Evolutionary conservation across 306 rosid species (phyloP).

Genomic region (Acacia confusa): DNA sequence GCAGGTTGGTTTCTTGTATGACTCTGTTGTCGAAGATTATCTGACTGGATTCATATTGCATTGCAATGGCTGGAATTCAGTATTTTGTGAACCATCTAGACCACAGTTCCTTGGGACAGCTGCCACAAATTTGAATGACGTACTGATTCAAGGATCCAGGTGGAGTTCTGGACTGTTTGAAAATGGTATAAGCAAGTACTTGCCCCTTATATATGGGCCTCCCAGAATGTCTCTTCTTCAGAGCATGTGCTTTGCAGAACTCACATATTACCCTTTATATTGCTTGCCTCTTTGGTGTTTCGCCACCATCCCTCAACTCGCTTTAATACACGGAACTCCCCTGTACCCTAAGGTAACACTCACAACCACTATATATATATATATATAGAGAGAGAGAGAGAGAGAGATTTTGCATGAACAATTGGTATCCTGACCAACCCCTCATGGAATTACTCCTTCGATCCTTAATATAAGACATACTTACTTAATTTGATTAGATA

Average conservation of each 20-base stretch:
- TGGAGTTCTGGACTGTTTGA: slow-evolving; percentile 60
- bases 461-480: no score
- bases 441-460: no score
- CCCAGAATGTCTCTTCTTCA: slow-evolving; percentile 42
- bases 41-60: slow-evolving; percentile 59
- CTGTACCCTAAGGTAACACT: slow-evolving; percentile 60
- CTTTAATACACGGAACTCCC: slow-evolving; percentile 48
- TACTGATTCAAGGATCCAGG: slow-evolving; percentile 55
- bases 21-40: slow-evolving; percentile 52
- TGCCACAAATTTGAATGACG: slow-evolving; percentile 48
- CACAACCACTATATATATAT: neutral
- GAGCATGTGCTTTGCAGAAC: slow-evolving; percentile 52
- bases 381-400: neutral
- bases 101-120: slow-evolving; percentile 66
- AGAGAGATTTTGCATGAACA: neutral
- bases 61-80: slow-evolving; percentile 68
- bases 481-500: no score
- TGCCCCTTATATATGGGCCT: slow-evolving; percentile 60
- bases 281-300: slow-evolving; percentile 60
- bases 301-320: slow-evolving; percentile 57
- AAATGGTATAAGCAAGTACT: slow-evolving; percentile 48
- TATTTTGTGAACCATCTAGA: slow-evolving; percentile 44
- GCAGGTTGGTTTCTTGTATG: slow-evolving; percentile 63
- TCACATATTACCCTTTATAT: slow-evolving; percentile 38
- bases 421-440: no score